Evolutionary conservation across 768 basidiomycete species (phyloP), one percentile per base, ranked within the genome.

Genomic region (Boletellus sp.): DNA sequence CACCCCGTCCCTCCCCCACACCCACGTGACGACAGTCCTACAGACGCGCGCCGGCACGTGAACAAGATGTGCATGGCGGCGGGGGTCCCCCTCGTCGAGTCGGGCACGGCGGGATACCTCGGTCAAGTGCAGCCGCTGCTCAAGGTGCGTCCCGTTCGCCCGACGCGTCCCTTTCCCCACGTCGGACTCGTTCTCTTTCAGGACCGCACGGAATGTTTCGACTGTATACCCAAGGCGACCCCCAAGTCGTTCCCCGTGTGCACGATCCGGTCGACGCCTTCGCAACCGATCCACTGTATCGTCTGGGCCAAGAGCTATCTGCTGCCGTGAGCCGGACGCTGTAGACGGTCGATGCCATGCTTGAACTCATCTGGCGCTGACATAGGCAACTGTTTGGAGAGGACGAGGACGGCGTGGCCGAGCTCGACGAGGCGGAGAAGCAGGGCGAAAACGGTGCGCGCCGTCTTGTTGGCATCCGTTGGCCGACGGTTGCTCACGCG

Each of bases 261-360:
- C 67, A 98, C 96, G 0, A 98, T 99, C 57, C 85, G 95, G 34
- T 92, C 92, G 3, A 98, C 96, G 0, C 96, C 96, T 0, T 91
- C 88, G 50, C 94, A 95, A 56, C 93, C 96, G 0, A 96, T 98
- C 44, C 96, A 99, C 61, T 99, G 95, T 62, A 97, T 99, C 42
- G 94, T 97, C 3, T 99, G 96, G 96, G 93, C 92, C 26, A 99
- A 98, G 68, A 94, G 84, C 50, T 98, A 98, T 72, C 83, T 99
- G 12, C 80, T 97, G 60, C 85, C 88, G 94, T 91, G 58, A 63
- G 87, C 70, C 12, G 12, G n/a, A n/a, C n/a, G n/a, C 24, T 11
- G 10, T 4, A 17, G 23, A 6, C 15, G 26, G 15, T 12, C n/a
- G 17, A 22, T 19, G 6, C 19, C 6, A 2, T 42, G 16, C 41